Evolutionary conservation across 148 eudicot genomes (phyloP), one percentile per base, ranked within the genome.

Genomic region (Chenopodium berlandieri): DNA sequence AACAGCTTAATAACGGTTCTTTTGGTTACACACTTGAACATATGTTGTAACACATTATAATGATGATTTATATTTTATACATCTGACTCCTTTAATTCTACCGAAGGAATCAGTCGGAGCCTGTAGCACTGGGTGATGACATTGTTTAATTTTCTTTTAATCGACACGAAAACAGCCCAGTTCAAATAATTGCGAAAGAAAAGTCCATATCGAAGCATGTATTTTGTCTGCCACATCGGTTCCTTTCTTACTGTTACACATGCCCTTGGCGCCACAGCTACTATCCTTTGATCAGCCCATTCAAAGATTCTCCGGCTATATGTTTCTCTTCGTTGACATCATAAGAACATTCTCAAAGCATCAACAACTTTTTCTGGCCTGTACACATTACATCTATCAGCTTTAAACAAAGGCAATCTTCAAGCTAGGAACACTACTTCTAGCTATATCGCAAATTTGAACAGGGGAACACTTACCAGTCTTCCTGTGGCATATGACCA

Each of bases 401-500:
- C 46, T 52, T 77, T 62, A 9, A 70, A 20, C 80, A 65, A 31
- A 71, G 72, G 58, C 54, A 48, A 67, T 44, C 40, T 80, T 75
- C 70, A 67, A 54, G 34, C 25, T 54, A 27, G n/a, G 60, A 64
- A 64, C 52, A 13, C 54, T 17, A 32, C 74, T 27, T 71, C 31
- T 4, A 56, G 22, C 5, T 56, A 56, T 56, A 4, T 56, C 0
- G 16, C 23, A 7, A 10, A 56, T 50, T 67, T 58, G 11, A 71
- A 47, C 37, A 69, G 46, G 20, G 72, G 30, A 48, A 37, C 30
- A 72, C 78, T 87, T 89, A 96, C 99, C 99, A 96, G 88, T 96
- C 99, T 84, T 96, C 99, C 76, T 96, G 99, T 64, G 99, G 99
- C 99, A 96, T 96, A 82, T 96, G 99, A 87, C 99, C 99, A 44